Percentiles rank a stretch among this genome's conserved stretches.
These are phyloP conservation scores for Cordyceps cicadae DNA, from an alignment of 2,329 filamentous ascomycete genomes.

Conservation along the genomic window DNA sequence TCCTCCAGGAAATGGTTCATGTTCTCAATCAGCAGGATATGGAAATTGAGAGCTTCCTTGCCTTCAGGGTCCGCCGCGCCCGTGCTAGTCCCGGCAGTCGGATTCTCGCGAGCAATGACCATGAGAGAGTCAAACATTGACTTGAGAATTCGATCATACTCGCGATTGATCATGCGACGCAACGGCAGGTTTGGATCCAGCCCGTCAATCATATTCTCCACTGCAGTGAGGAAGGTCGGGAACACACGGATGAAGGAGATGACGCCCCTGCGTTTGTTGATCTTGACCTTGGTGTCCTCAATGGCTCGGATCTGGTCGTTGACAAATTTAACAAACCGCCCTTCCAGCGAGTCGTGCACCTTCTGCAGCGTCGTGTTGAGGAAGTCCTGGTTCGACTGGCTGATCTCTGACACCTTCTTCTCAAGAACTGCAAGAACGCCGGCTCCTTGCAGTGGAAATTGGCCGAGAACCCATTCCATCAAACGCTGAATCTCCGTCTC, in stretches of 20 bases:
- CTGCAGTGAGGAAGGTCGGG: constrained; percentile 70
- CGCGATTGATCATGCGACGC: constrained; percentile 71
- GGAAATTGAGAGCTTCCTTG: constrained; percentile 94
- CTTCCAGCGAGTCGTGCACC: constrained; percentile 64
- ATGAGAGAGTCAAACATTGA: constrained; percentile 97
- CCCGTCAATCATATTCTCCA: constrained; percentile 73
- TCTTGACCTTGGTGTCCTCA: constrained; percentile 97
- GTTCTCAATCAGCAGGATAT: constrained; percentile 95
- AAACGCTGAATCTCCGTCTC: constrained; percentile 68
- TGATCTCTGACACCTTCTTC: constrained; percentile 66
- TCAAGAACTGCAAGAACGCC: constrained; percentile 77
- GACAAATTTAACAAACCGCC: constrained; percentile 77
- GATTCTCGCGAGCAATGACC: constrained; percentile 75
- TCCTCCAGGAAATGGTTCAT: constrained; percentile 98
- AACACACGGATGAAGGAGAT: constrained; percentile 94
- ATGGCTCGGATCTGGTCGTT: constrained; percentile 93
- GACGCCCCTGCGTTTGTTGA: constrained; percentile 95
- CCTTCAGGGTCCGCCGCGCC: constrained; percentile 61
- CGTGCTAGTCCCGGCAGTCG: constrained; percentile 34
- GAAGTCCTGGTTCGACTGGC: constrained; percentile 90
- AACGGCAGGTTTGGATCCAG: constrained; percentile 52
- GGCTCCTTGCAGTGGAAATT: constrained; percentile 85
- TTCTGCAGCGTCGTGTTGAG: constrained; percentile 72
- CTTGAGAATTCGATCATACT: constrained; percentile 82
- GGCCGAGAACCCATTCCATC: constrained; percentile 72